These are phyloP conservation scores for Daldinia caldariorum DNA, from an alignment of 495 filamentous ascomycete genomes.

Conservation along the genomic window DNA sequence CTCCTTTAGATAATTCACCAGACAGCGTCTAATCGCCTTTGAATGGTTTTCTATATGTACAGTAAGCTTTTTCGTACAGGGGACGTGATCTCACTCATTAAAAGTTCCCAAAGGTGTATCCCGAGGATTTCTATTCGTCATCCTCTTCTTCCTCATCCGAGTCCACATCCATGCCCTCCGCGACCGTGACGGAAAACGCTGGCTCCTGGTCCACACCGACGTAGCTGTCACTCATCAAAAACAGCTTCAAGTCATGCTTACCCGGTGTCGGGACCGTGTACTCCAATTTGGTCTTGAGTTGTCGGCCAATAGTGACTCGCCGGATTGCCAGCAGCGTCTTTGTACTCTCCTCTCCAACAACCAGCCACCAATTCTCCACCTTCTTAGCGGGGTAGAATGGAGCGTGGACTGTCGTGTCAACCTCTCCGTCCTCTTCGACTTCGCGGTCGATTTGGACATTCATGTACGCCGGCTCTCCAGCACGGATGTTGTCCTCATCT, in stretches of 20 bases:
- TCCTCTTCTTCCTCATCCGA: slow-evolving; percentile 82
- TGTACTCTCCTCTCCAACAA: slow-evolving; percentile 89
- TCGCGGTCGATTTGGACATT: slow-evolving; percentile 89
- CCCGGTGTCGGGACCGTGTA: slow-evolving; percentile 87
- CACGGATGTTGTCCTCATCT: slow-evolving; percentile 78
- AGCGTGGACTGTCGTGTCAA: slow-evolving; percentile 88
- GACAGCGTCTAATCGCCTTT: slow-evolving; percentile 22
- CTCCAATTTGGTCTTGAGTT: slow-evolving; percentile 82
- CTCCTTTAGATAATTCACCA: slow-evolving; percentile 28
- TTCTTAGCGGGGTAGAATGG: slow-evolving; percentile 94
- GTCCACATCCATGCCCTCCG: slow-evolving; percentile 95
- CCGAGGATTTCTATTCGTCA: slow-evolving; percentile 43
- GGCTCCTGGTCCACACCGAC: slow-evolving; percentile 97
- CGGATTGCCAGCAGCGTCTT: slow-evolving; percentile 92
- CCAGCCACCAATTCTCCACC: slow-evolving; percentile 97
- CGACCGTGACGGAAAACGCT: slow-evolving; percentile 81
- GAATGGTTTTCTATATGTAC: slow-evolving; percentile 44
- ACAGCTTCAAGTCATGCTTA: slow-evolving; percentile 87
- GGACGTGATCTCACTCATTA: slow-evolving; percentile 36
- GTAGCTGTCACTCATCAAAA: slow-evolving; percentile 97
- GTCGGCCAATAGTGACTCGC: slow-evolving; percentile 83
- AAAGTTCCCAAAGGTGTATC: slow-evolving; percentile 14
- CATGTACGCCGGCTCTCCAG: slow-evolving; percentile 83
- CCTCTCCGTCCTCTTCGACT: slow-evolving; percentile 72
- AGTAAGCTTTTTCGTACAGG: slow-evolving; percentile 46